These are phyloP conservation scores for Fusarium subtropicale DNA, from an alignment of 2,329 filamentous ascomycete genomes.

Conservation along the genomic window DNA sequence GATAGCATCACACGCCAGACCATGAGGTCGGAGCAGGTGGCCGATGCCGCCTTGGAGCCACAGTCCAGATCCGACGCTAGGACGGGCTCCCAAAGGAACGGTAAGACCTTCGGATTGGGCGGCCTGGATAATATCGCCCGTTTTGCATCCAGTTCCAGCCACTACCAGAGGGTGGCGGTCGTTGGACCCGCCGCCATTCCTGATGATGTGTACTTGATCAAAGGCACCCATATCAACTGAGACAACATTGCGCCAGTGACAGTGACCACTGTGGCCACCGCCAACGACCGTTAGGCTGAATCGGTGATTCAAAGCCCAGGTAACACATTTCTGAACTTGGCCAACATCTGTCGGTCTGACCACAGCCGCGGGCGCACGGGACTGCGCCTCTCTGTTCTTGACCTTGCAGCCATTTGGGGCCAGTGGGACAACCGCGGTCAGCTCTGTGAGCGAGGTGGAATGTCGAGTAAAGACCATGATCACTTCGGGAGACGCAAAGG, in stretches of 20 bases:
- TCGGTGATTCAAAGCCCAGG: constrained; percentile 64
- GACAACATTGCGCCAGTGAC: constrained; percentile 63
- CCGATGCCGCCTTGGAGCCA: constrained; percentile 76
- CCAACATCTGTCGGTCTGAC: constrained; percentile 58
- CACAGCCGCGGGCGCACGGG: constrained; percentile 57
- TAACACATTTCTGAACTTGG: constrained; percentile 66
- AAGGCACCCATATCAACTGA: constrained; percentile 70
- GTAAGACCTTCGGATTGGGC: constrained; percentile 61
- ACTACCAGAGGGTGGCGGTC: constrained; percentile 55
- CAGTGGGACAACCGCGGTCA: constrained; percentile 57
- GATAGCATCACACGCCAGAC: constrained; percentile 69
- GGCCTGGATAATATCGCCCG: constrained; percentile 63
- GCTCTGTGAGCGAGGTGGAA: constrained; percentile 57
- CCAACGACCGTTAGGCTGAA: constrained; percentile 63
- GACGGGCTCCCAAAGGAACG: constrained; percentile 69
- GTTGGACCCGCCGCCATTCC: constrained; percentile 17
- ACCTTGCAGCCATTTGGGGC: constrained; percentile 48
- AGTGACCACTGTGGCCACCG: constrained; percentile 71
- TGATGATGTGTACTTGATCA: constrained; percentile 59
- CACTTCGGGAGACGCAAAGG: constrained; percentile 61
- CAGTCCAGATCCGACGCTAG: constrained; percentile 71
- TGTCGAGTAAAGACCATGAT: constrained; percentile 64
- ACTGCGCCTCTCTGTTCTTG: constrained; percentile 65
- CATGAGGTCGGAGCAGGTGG: constrained; percentile 65
- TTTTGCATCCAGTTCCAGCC: constrained; percentile 66